phyloP scores from a whole-genome alignment of 2,329 filamentous ascomycete species.

The Thermochaetoides dissita region DNA sequence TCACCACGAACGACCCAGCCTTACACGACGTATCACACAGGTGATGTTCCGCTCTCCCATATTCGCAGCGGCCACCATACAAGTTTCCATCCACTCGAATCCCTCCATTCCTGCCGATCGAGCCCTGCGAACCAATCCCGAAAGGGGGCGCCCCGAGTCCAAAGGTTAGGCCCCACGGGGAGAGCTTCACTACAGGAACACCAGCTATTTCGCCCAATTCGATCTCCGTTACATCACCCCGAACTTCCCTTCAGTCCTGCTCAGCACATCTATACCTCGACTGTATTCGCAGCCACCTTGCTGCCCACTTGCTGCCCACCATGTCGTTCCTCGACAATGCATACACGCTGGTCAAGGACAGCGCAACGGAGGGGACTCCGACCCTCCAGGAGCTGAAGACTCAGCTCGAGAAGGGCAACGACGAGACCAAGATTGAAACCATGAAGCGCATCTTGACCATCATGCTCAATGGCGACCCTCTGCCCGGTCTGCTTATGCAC shows the following conservation, averaged over 20 bases:
- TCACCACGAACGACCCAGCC: constrained; percentile 3
- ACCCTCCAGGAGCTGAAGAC: constrained; percentile 81
- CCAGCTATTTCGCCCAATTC: constrained; percentile 3
- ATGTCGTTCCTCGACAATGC: constrained; percentile 95
- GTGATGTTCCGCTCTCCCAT: constrained; percentile 14
- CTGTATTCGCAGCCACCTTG: constrained; percentile 5
- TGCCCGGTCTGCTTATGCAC: constrained; percentile 94
- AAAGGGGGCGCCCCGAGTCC: not conserved
- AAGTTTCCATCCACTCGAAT: constrained; percentile 4
- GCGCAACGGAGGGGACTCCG: constrained; percentile 73
- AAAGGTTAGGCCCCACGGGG: constrained; percentile 1
- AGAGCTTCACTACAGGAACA: not conserved
- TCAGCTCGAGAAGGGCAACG: constrained; percentile 84
- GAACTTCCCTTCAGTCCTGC: too few relatives aligned
- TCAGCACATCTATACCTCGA: too few relatives aligned
- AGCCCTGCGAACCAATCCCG: not conserved
- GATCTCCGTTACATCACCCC: not conserved
- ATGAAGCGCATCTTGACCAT: constrained; percentile 93
- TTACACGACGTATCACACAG: constrained; percentile 1
- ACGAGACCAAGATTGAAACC: constrained; percentile 85
- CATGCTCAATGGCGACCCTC: constrained; percentile 96
- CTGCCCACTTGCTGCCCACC: constrained; percentile 25
- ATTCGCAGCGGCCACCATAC: constrained; percentile 10
- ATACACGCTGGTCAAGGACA: constrained; percentile 96
- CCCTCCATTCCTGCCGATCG: constrained; percentile 4